A percentile compares a stretch with the other conserved stretches of the same genome.
Evolutionary conservation across 2,329 filamentous ascomycete species (phyloP).

Genomic region (Pseudocercospora fuligena): DNA sequence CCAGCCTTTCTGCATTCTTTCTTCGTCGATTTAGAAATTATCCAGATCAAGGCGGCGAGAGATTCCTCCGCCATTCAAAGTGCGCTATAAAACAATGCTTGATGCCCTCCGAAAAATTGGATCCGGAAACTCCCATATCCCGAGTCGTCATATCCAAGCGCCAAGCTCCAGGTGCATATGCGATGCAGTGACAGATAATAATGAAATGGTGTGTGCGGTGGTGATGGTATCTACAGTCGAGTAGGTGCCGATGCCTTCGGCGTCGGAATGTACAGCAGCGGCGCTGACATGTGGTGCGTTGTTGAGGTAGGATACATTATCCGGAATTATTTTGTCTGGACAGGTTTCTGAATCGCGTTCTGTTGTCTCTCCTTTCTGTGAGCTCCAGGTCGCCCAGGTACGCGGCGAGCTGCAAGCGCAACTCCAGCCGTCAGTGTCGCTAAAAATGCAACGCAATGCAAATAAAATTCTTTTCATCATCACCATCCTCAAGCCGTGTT

Average conservation of each 20-base stretch:
- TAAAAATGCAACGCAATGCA: slow-evolving; percentile 9
- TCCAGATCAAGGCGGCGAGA: neutral
- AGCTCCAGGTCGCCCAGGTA: slow-evolving; percentile 6
- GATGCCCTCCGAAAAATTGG: neutral
- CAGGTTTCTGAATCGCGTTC: slow-evolving; percentile 1
- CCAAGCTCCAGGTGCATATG: slow-evolving; percentile 5
- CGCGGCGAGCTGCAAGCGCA: slow-evolving; percentile 14
- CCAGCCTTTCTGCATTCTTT: slow-evolving; percentile 4
- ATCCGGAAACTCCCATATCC: neutral
- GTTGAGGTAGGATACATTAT: neutral
- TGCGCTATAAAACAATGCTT: slow-evolving; percentile 17
- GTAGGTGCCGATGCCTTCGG: neutral
- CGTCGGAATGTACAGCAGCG: neutral
- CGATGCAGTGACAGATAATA: slow-evolving; percentile 4
- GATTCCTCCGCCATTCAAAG: neutral
- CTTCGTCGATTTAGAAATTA: slow-evolving; percentile 10
- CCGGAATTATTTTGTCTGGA: neutral
- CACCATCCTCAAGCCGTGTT: slow-evolving; percentile 7
- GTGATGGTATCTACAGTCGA: neutral
- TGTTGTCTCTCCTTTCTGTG: slow-evolving; percentile 6
- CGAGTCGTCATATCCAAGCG: slow-evolving; percentile 6
- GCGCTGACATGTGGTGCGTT: neutral
- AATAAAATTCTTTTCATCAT: neutral
- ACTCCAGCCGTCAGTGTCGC: slow-evolving; percentile 12
- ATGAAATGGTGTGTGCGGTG: neutral